These are phyloP conservation scores for Citrus unshiu DNA, from an alignment of 345 rosid genomes.

Conservation along the genomic window DNA sequence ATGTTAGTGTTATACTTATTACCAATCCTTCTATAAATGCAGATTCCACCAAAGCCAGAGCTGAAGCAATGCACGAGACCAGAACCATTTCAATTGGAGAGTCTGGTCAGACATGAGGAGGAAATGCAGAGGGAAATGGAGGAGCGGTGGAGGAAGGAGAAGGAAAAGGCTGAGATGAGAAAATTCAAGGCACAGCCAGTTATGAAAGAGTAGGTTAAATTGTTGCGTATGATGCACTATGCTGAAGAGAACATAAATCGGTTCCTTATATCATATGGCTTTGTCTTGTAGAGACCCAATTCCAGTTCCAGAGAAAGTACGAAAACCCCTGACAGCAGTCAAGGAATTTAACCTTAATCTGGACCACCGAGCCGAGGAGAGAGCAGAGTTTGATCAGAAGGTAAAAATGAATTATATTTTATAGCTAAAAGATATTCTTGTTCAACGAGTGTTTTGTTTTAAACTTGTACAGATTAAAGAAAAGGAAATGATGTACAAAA, in stretches of 20 bases:
- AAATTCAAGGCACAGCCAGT: slow-evolving; percentile 78
- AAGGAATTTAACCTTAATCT: slow-evolving; percentile 65
- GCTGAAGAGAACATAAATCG: no score
- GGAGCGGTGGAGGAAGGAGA: slow-evolving; percentile 65
- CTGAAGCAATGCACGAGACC: slow-evolving; percentile 82
- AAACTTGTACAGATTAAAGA: slow-evolving; percentile 60
- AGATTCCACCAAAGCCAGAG: slow-evolving; percentile 92
- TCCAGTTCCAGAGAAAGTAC: slow-evolving; percentile 83
- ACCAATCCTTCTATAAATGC: slow-evolving; percentile 1
- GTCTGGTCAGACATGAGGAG: slow-evolving; percentile 83
- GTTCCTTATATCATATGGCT: not conserved
- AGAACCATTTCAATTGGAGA: slow-evolving; percentile 83
- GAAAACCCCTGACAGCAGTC: slow-evolving; percentile 85
- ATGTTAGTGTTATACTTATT: not conserved
- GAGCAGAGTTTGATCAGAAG: slow-evolving; percentile 92
- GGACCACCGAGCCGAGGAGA: slow-evolving; percentile 66
- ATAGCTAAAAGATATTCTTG: not conserved
- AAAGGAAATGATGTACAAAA: slow-evolving; percentile 77
- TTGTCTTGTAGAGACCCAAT: slow-evolving; percentile 66
- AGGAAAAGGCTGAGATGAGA: slow-evolving; percentile 70
- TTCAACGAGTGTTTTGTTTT: not conserved
- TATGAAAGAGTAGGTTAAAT: slow-evolving; percentile 58
- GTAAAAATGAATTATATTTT: slow-evolving; percentile 22
- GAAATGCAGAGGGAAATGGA: slow-evolving; percentile 81
- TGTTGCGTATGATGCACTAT: not conserved